Percentiles rank a stretch among this genome's conserved stretches.
phyloP scores from a whole-genome alignment of 164 flowering plant genomes.

The Warburgia ugandensis region DNA sequence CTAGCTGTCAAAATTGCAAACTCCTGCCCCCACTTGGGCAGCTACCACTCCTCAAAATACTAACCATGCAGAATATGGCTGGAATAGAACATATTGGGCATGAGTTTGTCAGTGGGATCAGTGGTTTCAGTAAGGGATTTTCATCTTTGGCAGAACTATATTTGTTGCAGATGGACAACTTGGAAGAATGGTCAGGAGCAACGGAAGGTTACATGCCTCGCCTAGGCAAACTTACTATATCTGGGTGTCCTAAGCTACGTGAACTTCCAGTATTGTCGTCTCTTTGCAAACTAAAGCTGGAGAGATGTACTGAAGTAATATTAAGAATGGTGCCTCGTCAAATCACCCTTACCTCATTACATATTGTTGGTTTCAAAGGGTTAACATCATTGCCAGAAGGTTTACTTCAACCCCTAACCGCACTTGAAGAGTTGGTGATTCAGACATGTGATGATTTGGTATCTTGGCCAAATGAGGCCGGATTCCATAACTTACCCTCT shows the following conservation, averaged over 20 bases:
- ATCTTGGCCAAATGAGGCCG: too few relatives aligned
- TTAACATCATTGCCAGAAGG: constrained; percentile 6
- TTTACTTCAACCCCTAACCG: constrained; percentile 1
- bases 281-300: background rate
- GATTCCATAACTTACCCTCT: too few relatives aligned
- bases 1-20: constrained; percentile 4
- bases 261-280: constrained; percentile 6
- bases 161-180: constrained; percentile 13
- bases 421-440: too few relatives aligned
- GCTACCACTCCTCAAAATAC: constrained; percentile 17
- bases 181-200: constrained; percentile 14
- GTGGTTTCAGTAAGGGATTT: constrained; percentile 9
- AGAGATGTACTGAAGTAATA: constrained; percentile 2
- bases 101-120: constrained; percentile 14
- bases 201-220: constrained; percentile 8
- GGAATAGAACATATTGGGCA: constrained; percentile 7
- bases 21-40: constrained; percentile 25
- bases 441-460: too few relatives aligned
- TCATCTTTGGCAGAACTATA: constrained; percentile 8
- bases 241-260: constrained; percentile 10
- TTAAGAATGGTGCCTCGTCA: constrained; percentile 4
- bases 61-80: constrained; percentile 4
- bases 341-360: constrained; percentile 7
- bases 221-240: constrained; percentile 13
- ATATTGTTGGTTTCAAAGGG: background rate